Evolutionary conservation across 2,329 filamentous ascomycete species (phyloP).

Genomic region (Dissoconium aciculare): DNA sequence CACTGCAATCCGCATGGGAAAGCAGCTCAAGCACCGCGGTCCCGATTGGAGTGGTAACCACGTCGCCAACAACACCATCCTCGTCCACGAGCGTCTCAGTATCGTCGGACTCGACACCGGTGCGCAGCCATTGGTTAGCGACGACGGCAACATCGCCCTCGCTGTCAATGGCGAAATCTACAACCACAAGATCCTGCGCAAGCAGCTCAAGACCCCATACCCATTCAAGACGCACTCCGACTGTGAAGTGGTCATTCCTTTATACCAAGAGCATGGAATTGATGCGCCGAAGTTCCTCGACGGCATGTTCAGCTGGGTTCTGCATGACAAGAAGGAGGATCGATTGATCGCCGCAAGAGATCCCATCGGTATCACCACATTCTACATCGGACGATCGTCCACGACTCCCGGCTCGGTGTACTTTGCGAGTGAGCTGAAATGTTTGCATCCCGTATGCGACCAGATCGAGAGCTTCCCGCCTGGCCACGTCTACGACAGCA

Average conservation of each 20-base stretch:
- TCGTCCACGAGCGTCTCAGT: conserved; percentile 92
- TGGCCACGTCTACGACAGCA: conserved; percentile 90
- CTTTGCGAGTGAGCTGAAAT: conserved; percentile 96
- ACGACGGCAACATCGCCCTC: conserved; percentile 73
- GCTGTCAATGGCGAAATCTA: conserved; percentile 99
- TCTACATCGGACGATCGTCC: conserved; percentile 86
- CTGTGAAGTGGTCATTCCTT: conserved; percentile 95
- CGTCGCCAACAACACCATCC: conserved; percentile 80
- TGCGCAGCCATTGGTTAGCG: conserved; percentile 87
- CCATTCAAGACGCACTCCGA: conserved; percentile 98
- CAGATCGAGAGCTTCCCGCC: conserved; percentile 88
- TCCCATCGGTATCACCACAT: conserved; percentile 90
- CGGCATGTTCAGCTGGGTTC: conserved; percentile 98
- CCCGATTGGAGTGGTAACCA: conserved; percentile 94
- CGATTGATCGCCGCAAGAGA: conserved; percentile 87
- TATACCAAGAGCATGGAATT: conserved; percentile 85
- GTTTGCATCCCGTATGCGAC: conserved; percentile 82
- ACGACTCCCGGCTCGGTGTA: conserved; percentile 71
- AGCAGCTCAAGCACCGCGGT: conserved; percentile 91
- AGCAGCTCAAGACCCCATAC: conserved; percentile 67
- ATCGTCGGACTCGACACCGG: conserved; percentile 96
- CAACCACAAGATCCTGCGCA: conserved; percentile 93
- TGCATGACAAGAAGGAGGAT: conserved; percentile 91
- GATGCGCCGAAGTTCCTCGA: conserved; percentile 89
- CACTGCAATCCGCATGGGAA: conserved; percentile 79